Base-by-base conservation (phyloP, 106 monocot species). In the Dioscorea dumetorum region DNA sequence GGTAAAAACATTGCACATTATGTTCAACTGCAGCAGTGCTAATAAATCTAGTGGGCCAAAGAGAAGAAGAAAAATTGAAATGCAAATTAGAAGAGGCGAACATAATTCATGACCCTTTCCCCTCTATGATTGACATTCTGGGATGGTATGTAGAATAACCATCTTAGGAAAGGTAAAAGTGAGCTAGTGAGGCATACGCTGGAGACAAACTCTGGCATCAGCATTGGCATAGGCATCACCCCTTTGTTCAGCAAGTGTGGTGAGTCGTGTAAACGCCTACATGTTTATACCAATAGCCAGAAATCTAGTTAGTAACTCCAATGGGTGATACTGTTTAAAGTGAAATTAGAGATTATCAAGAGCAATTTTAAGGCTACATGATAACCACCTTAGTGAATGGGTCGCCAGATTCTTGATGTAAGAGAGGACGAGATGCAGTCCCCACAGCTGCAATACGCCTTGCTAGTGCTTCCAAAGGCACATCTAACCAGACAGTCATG, bases 381-480 rank as follows among this genome's bases (percentile, higher is more conserved):
- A 0, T 28, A 3, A 8, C n/a, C 62, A 99, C 97, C 97, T 84
- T 82, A 52, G 82, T 81, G 71, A 92, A 99, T 15, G 92, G 84
- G 79, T 99, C 97, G 56, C 97, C 97, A 74, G 84, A 72, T 80
- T 81, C 84, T 62, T 82, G 67, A 76, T 92, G 72, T 69, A 99
- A 84, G 64, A 99, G 97, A 70, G 97, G 97, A 50, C 97, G 91
- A 33, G 97, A 92, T 35, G 77, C 86, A 57, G 89, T 89, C 52
- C 97, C 97, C 31, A 92, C 92, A 64, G 89, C 92, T 51, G 92
- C 86, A 79, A 99, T 99, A 53, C 97, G 79, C 74, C 79, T 90
- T 66, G 97, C 97, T 18, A 97, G 80, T 73, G 89, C 97, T 49
- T 99, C 97, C 59, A 99, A 77, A 60, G 97, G 97, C 50, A 99